Evolutionary conservation across 2,329 filamentous ascomycete species (phyloP), one percentile per base, ranked within the genome.

Genomic region (Cladophialophora exuberans): DNA sequence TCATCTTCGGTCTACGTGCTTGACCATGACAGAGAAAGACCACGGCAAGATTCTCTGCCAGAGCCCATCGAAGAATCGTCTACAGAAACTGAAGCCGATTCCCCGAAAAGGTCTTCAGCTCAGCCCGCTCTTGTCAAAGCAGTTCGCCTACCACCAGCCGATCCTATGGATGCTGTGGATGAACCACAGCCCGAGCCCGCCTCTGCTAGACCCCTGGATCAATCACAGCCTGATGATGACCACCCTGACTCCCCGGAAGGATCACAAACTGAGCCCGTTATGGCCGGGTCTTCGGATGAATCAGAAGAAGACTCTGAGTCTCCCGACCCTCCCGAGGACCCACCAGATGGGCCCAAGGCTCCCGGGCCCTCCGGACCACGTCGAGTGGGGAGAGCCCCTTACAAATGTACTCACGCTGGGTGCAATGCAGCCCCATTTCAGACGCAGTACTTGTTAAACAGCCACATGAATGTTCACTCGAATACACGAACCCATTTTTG

Each of bases 401-500:
- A 76, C 69, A 79, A 78, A 62, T 86, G 83, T 62, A 75, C 78
- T 4, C 74, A 79, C 67, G 73, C 76, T 3, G 81, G 79, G 1
- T 86, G 83, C 61, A 82, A 67, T 15, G 83, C 83, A 20, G 60
- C 74, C 3, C 80, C 83, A 0, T 86, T 86, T 56, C 82, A 84
- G 64, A 86, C 83, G 1, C 83, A 86, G 60, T 86, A 86, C 70
- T 71, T 86, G 2, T 69, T 86, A 22, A 85, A 84, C 61, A 79
- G 76, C 30, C 77, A 79, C 63, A 72, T 74, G 41, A 86, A 86
- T 62, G 84, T 86, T 3, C 84, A 87, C 67, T 85, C 82, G 2
- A 77, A 81, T 65, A 79, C 74, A 45, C 77, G 84, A n/a, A 82
- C 83, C 35, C 83, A 86, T 63, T 86, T 83, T 64, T 87, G 84